Base-by-base conservation (phyloP, 2,329 filamentous ascomycete genomes). In the Pestalotiopsis sp. region DNA sequence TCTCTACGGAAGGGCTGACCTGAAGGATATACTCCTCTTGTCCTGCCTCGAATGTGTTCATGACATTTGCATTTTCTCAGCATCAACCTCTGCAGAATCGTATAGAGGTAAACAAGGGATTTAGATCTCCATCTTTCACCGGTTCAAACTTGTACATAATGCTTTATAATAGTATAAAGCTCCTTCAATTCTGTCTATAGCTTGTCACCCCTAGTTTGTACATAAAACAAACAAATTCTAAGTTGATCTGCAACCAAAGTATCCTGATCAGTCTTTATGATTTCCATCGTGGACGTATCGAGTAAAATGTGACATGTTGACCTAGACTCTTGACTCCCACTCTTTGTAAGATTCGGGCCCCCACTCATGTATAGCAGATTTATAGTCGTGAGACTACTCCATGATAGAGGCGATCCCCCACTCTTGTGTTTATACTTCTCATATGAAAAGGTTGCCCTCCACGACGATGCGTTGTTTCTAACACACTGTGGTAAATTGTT, bases 111-210 rank as follows among this genome's bases (percentile, higher is more conserved):
- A 14, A 61, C 59, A 27, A 61, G 31, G 38, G 59, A 39, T 41
- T 39, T 62, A 38, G 25, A 39, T 62, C 25, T 62, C 31, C 31
- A 36, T 62, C 31, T 62, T 62, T 52, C 45, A 27, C 27, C 25
- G 27, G 23, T 59, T 59, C 23, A 59, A 59, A 59, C 57, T 36
- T 62, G 59, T 62, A 62, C 27, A 62, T 62, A 62, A 41, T 62
- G 31, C 59, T 62, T 62, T 62, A 9, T 27, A 17, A 20, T 13
- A 36, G 7, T 36, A 59, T 12, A 36, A n/a, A 14, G 23, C 57
- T 59, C 5, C 45, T 59, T 59, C 57, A 6, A 27, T 36, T 62
- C 59, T 62, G 59, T 62, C 36, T 36, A 62, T 62, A 62, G 59
- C 31, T 20, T 62, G 7, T 25, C 31, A 39, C 59, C 59, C 38